Conservation (phyloP, 2,329 filamentous ascomycete species). For the Fusarium continuum region DNA sequence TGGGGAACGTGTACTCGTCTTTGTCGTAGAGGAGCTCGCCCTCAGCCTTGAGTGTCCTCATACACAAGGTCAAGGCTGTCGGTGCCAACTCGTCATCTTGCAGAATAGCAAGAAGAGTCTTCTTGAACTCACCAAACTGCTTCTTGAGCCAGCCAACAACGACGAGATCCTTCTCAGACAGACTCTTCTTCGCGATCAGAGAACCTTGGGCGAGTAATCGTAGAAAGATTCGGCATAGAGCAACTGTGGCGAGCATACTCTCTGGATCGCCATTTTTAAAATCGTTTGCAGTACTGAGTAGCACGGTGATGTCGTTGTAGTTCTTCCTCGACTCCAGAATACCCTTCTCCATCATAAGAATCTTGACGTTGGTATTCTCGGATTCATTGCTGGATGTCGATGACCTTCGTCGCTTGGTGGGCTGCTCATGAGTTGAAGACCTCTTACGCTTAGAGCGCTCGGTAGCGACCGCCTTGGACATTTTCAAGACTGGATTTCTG, state of each 20-base stretch:
- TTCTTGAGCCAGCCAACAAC: slow-evolving; percentile 83
- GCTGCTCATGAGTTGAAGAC: slow-evolving; percentile 52
- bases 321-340: slow-evolving; percentile 88
- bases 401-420: slow-evolving; percentile 62
- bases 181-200: slow-evolving; percentile 70
- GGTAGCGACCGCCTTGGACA: slow-evolving; percentile 39
- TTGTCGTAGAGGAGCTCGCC: slow-evolving; percentile 68
- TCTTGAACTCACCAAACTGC: slow-evolving; percentile 75
- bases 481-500: slow-evolving; percentile 19
- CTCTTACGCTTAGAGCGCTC: slow-evolving; percentile 64
- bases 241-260: slow-evolving; percentile 75
- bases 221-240: slow-evolving; percentile 87
- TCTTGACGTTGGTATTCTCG: slow-evolving; percentile 68
- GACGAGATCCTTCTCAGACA: slow-evolving; percentile 76
- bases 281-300: slow-evolving; percentile 68
- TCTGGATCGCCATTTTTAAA: slow-evolving; percentile 59
- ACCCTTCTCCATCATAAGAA: slow-evolving; percentile 79
- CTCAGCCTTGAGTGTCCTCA: slow-evolving; percentile 87
- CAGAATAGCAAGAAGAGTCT: slow-evolving; percentile 69
- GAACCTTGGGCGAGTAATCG: slow-evolving; percentile 79
- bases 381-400: slow-evolving; percentile 59
- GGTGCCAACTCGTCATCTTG: slow-evolving; percentile 69
- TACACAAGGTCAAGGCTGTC: slow-evolving; percentile 78
- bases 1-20: slow-evolving; percentile 75
- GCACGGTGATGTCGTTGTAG: slow-evolving; percentile 86